Evolutionary conservation across 164 flowering plant species (phyloP).

Genomic region (Pachysandra terminalis): DNA sequence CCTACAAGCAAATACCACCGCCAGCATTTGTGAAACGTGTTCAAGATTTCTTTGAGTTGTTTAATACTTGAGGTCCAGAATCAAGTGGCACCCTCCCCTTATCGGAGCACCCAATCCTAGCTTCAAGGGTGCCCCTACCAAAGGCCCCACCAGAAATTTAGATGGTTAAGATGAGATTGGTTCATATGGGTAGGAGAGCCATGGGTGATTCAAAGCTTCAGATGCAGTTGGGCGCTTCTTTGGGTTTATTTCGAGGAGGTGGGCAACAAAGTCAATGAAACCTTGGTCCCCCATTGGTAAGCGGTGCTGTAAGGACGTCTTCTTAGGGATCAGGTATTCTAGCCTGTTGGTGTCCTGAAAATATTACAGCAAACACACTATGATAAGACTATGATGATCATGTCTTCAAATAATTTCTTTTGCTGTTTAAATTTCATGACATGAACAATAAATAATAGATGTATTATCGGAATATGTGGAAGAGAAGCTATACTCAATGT

Average conservation of each 20-base stretch:
- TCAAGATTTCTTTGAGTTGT: neutral
- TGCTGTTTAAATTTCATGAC: neutral
- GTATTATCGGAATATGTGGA: neutral
- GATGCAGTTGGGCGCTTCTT: conserved; percentile 88
- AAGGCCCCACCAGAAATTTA: neutral
- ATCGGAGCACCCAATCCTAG: conserved; percentile 2
- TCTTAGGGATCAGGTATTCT: conserved; percentile 91
- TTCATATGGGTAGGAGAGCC: conserved; percentile 94
- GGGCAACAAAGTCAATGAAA: conserved; percentile 81
- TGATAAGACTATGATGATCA: neutral
- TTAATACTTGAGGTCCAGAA: conserved; percentile 1
- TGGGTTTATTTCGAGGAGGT: conserved; percentile 88
- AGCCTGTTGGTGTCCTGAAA: conserved; percentile 82
- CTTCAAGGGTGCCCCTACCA: neutral
- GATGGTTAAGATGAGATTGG: conserved; percentile 75
- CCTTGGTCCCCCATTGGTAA: conserved; percentile 98
- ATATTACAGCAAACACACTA: conserved; percentile 4
- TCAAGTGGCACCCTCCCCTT: conserved; percentile 9
- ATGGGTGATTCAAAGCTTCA: conserved; percentile 90
- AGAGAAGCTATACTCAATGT: neutral
- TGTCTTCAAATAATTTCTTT: neutral
- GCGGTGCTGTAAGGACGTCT: conserved; percentile 86
- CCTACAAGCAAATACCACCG: no score
- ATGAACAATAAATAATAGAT: neutral
- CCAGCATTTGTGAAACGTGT: no score